Conservation (phyloP, 768 basidiomycete genomes). For the Rhodotorula sphaerocarpa region DNA sequence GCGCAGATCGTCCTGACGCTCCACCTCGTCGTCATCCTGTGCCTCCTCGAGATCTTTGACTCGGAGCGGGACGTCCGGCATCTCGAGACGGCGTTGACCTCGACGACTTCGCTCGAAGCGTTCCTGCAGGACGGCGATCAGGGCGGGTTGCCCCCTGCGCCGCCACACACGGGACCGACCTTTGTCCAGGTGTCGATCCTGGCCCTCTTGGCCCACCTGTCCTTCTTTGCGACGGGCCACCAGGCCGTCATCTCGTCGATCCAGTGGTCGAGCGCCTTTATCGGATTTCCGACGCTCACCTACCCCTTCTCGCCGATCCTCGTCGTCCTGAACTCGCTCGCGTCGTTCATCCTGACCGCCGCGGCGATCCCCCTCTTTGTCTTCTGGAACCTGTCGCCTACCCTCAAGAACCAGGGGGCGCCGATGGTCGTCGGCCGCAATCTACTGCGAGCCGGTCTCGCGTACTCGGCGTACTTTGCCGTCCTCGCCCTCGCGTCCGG, state of each 20-base stretch:
- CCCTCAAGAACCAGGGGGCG: conserved; percentile 43
- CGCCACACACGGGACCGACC: conserved; percentile 41
- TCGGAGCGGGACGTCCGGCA: conserved; percentile 59
- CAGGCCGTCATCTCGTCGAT: conserved; percentile 79
- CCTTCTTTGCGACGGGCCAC: conserved; percentile 85
- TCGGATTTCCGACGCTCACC: conserved; percentile 58
- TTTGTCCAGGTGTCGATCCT: conserved; percentile 67
- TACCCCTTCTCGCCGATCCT: conserved; percentile 69
- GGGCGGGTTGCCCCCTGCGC: conserved; percentile 43
- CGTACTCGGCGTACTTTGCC: conserved; percentile 34
- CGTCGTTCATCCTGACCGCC: conserved; percentile 56
- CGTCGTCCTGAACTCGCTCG: conserved; percentile 67
- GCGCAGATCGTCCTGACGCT: conserved; percentile 71
- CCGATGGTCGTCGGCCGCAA: conserved; percentile 37
- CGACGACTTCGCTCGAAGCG: conserved; percentile 13
- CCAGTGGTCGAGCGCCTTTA: conserved; percentile 91
- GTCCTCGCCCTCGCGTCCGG: conserved; percentile 43
- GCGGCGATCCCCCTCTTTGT: conserved; percentile 64
- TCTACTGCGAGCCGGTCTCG: conserved; percentile 21
- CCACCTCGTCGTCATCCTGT: conserved; percentile 58
- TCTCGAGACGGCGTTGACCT: conserved; percentile 5
- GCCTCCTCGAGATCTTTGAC: conserved; percentile 72
- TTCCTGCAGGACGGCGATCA: conserved; percentile 32
- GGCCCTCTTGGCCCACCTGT: conserved; percentile 63
- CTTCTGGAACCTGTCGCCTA: conserved; percentile 74